Evolutionary conservation across 208 protist species (phyloP), one percentile per base, ranked within the genome.

Genomic region (Trypanosoma theileri): DNA sequence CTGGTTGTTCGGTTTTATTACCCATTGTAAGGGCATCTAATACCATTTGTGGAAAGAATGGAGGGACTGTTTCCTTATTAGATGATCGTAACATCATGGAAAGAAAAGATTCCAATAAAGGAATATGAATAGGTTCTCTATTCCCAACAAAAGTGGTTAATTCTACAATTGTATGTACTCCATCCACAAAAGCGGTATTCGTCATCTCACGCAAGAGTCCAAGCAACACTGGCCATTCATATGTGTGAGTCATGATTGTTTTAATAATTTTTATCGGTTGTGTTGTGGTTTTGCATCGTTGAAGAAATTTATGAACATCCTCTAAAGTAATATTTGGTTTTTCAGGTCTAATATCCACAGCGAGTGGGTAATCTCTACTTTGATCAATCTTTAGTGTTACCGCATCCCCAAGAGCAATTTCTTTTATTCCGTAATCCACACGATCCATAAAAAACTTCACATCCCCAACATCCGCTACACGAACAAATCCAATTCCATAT

Each of bases 401-500:
- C 13, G 57, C 52, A 66, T 96, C 86, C 17, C 83, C 85, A 9
- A 89, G 80, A 0, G 72, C 62, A 24, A 93, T 76, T 17, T 66
- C 59, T 60, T 91, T 92, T 53, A 96, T 81, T 12, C 91, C 88
- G 54, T 82, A 91, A 59, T 94, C 91, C 16, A 88, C 80, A 42
- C 85, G 84, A 48, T 94, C 87, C 24, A 93, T 51, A 60, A 94
- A 94, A 60, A 94, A 96, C 69, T 90, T 89, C 0, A 94, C 59
- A 19, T 96, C 91, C 9, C 91, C 86, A 35, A 85, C 61, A 8
- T 83, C 88, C 0, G 79, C 17, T 21, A 92, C 83, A 0, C 80
- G 81, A 22, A 94, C 69, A 51, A 93, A 94, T 53, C 91, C 91
- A 58, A 93, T 89, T 68, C 79, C 80, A 59, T 86, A 81, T 12